phyloP scores from a whole-genome alignment of 768 basidiomycete genomes.

The Galerina sulciceps region DNA sequence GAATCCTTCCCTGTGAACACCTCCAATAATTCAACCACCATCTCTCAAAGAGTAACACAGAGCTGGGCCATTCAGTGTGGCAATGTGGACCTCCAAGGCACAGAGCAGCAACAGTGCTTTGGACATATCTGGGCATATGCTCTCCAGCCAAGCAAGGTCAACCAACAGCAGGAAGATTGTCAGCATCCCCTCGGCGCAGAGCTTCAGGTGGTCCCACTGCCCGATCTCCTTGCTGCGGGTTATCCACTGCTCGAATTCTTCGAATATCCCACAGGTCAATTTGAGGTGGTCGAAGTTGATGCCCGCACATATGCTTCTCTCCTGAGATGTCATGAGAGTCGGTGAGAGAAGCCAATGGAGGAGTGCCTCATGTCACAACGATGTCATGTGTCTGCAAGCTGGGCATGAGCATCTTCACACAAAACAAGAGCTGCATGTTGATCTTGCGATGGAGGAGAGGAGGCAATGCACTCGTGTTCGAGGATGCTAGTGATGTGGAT shows the following conservation, averaged over 20 bases:
- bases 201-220: conserved; percentile 29
- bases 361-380: conserved; percentile 32
- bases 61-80: conserved; percentile 20
- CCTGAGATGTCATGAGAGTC: conserved; percentile 7
- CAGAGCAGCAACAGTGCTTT: conserved; percentile 21
- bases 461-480: conserved; percentile 4
- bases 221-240: conserved; percentile 22
- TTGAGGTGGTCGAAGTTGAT: conserved; percentile 22
- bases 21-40: conserved; percentile 31
- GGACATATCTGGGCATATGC: conserved; percentile 23
- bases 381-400: conserved; percentile 28
- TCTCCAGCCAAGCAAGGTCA: conserved; percentile 19
- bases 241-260: conserved; percentile 30
- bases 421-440: conserved; percentile 28
- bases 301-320: conserved; percentile 4
- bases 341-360: conserved; percentile 29
- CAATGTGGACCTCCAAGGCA: conserved; percentile 19
- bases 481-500: conserved; percentile 6
- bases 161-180: conserved; percentile 27
- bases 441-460: conserved; percentile 23
- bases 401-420: conserved; percentile 28
- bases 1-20: conserved; percentile 25
- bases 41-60: conserved; percentile 20
- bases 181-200: conserved; percentile 34
- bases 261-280: conserved; percentile 29